phyloP scores from a whole-genome alignment of 352 stramenopile genomes.

The Achlya hypogyna region DNA sequence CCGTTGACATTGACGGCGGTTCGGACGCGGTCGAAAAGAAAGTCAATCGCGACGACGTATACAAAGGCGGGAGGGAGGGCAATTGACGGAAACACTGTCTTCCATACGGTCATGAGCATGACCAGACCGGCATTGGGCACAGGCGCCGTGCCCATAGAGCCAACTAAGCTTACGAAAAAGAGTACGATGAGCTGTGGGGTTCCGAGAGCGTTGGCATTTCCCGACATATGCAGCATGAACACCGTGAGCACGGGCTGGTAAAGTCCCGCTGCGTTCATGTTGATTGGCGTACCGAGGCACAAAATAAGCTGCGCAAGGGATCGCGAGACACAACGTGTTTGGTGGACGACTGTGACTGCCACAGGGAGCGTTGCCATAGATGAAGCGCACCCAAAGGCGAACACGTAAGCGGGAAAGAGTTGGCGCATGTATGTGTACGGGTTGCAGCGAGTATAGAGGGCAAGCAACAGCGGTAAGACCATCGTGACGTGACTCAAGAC shows the following conservation, averaged over 20 bases:
- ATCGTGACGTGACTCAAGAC: constrained; percentile 57
- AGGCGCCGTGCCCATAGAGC: constrained; percentile 46
- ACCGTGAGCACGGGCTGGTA: constrained; percentile 31
- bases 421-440: constrained; percentile 64
- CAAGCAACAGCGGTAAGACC: constrained; percentile 44
- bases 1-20: constrained; percentile 50
- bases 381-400: constrained; percentile 54
- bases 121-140: constrained; percentile 47
- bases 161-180: constrained; percentile 38
- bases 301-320: constrained; percentile 29
- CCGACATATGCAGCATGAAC: constrained; percentile 51
- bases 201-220: constrained; percentile 43
- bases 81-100: constrained; percentile 42
- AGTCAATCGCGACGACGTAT: constrained; percentile 45
- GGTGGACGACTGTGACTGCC: constrained; percentile 47
- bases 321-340: constrained; percentile 20
- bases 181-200: constrained; percentile 31
- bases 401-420: constrained; percentile 61
- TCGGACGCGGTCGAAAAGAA: constrained; percentile 46
- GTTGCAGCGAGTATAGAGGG: constrained; percentile 43
- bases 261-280: constrained; percentile 29
- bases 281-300: constrained; percentile 27
- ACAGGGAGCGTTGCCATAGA: constrained; percentile 65
- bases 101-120: constrained; percentile 64
- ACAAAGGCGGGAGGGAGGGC: constrained; percentile 21